A percentile compares a stretch with the other conserved stretches of the same genome.
phyloP scores from a whole-genome alignment of 257 asterid species.

The Fraxinus cuspidata region DNA sequence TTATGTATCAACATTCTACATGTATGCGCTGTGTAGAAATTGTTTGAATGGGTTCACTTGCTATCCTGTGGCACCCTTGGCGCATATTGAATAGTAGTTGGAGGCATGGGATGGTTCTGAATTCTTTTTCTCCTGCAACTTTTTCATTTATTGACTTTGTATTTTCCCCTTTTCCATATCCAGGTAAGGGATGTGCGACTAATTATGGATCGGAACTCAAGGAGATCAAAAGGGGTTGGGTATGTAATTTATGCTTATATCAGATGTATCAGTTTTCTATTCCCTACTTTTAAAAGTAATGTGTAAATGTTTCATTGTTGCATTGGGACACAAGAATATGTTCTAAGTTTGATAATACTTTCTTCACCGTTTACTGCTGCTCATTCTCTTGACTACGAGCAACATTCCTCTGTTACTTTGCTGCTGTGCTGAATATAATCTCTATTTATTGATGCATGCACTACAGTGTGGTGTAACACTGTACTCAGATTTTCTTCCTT shows the following conservation, averaged over 20 bases:
- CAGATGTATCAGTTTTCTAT: not conserved
- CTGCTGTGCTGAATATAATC: not conserved
- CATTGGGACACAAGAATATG: not conserved
- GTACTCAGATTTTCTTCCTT: not conserved
- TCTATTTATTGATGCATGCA: not conserved
- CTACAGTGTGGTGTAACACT: not conserved
- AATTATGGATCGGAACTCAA: conserved; percentile 96
- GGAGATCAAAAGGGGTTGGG: conserved; percentile 99
- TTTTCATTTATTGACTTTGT: not conserved
- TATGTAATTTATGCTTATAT: conserved; percentile 42
- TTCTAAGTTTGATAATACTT: not conserved
- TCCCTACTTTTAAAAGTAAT: not conserved
- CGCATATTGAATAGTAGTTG: not conserved
- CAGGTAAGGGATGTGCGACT: conserved; percentile 97
- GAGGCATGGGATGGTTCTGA: not conserved
- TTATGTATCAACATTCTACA: not conserved
- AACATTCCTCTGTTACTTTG: not conserved
- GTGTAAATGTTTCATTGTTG: not conserved
- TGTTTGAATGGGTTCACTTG: no score
- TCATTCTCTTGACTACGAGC: not conserved
- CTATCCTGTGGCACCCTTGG: not conserved
- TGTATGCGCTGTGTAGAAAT: not conserved
- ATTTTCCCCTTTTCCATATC: conserved; percentile 18
- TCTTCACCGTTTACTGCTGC: not conserved
- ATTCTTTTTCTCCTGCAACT: not conserved